Conservation (phyloP, 768 basidiomycete genomes). For the Amanita exitialis region DNA sequence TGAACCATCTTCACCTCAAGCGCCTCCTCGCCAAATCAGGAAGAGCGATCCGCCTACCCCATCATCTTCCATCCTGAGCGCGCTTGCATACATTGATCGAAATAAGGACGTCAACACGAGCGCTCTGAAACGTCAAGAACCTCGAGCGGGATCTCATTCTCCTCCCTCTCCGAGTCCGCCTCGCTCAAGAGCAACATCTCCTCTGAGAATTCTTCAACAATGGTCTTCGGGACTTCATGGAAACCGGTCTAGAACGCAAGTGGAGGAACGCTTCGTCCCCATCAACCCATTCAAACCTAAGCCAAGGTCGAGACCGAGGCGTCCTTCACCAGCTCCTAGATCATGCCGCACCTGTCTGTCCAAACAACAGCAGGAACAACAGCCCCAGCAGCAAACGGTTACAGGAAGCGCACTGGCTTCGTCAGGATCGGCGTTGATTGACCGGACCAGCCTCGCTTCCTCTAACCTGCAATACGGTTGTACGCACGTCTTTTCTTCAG, state of each 20-base stretch:
- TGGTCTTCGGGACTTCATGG: constrained; percentile 38
- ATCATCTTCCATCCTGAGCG: constrained; percentile 23
- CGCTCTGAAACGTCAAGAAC: constrained; percentile 8
- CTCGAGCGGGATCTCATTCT: constrained; percentile 14
- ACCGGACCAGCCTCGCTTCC: constrained; percentile 10
- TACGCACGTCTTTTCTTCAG: constrained; percentile 11
- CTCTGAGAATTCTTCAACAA: constrained; percentile 47
- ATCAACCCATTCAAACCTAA: constrained; percentile 40
- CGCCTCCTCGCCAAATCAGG: constrained; percentile 17
- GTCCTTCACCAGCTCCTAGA: background rate
- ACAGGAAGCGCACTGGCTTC: constrained; percentile 23
- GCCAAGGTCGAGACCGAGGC: constrained; percentile 11
- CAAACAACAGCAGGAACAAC: constrained; percentile 9
- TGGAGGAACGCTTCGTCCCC: constrained; percentile 47
- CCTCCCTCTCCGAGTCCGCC: constrained; percentile 25
- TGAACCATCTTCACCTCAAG: constrained; percentile 10
- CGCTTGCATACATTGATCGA: constrained; percentile 16
- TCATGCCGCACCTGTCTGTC: constrained; percentile 11
- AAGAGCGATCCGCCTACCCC: constrained; percentile 24
- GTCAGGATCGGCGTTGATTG: constrained; percentile 13
- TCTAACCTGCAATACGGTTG: constrained; percentile 18
- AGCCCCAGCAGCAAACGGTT: background rate
- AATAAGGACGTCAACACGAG: constrained; percentile 15
- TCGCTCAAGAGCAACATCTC: constrained; percentile 47
- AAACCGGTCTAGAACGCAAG: constrained; percentile 23